These are phyloP conservation scores for Zea luxurians DNA, from an alignment of 176 grass and related monocot species.

Conservation along the genomic window DNA sequence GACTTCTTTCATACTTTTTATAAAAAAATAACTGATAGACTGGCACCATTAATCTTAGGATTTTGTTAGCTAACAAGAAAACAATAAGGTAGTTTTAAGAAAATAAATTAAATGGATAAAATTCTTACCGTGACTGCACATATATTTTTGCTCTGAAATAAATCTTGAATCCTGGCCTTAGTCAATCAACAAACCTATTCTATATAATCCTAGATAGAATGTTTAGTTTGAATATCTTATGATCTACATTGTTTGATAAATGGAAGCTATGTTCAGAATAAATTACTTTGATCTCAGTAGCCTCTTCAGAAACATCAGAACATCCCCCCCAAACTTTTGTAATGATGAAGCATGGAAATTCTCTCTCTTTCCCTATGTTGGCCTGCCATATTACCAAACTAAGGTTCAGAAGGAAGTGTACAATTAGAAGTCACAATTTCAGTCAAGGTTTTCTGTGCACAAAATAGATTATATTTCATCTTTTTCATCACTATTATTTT, in stretches of 20 bases:
- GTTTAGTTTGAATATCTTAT: conserved; percentile 1
- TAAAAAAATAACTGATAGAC: neutral
- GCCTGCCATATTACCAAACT: too few relatives aligned
- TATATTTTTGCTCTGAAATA: conserved; percentile 38
- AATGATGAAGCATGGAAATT: too few relatives aligned
- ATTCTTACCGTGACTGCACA: too few relatives aligned
- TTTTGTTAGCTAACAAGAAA: conserved; percentile 12
- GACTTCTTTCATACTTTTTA: conserved; percentile 9
- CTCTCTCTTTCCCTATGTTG: too few relatives aligned
- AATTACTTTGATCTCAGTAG: conserved; percentile 60
- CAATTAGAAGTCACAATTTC: too few relatives aligned
- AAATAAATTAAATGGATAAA: too few relatives aligned
- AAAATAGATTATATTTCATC: too few relatives aligned
- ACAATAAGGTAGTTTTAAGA: too few relatives aligned
- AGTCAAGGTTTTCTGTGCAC: too few relatives aligned
- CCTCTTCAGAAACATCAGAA: conserved; percentile 57
- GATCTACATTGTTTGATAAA: conserved; percentile 15
- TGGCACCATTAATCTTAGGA: conserved; percentile 5
- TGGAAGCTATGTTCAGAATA: neutral
- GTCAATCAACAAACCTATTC: conserved; percentile 48
- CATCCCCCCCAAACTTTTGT: too few relatives aligned
- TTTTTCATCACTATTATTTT: too few relatives aligned
- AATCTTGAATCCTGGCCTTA: conserved; percentile 47
- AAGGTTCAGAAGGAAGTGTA: too few relatives aligned
- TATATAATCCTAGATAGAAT: conserved; percentile 49